These are phyloP conservation scores for Rubia yunnanensis DNA, from an alignment of 257 asterid species.

Conservation along the genomic window DNA sequence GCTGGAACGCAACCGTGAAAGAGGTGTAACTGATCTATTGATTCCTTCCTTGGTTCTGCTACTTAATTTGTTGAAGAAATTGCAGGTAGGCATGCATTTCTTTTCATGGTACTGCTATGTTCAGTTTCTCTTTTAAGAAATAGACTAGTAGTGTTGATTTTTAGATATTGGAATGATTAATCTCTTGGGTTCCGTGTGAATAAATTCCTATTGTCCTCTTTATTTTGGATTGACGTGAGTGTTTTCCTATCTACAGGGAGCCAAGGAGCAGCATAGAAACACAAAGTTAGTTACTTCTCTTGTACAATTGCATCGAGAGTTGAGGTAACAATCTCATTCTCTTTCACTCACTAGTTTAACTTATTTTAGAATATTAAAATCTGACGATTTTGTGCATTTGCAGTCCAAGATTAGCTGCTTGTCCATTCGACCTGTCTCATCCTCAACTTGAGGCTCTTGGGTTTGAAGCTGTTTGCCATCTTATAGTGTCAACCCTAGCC, in stretches of 20 bases:
- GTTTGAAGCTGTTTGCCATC: constrained; percentile 83
- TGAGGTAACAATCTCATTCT: constrained; percentile 47
- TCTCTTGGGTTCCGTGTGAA: not conserved
- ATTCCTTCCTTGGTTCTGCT: constrained; percentile 77
- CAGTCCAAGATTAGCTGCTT: constrained; percentile 93
- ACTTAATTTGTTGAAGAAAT: constrained; percentile 70
- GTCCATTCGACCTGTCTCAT: constrained; percentile 56
- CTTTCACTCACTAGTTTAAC: constrained; percentile 1
- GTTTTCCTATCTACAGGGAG: constrained; percentile 39
- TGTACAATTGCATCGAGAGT: constrained; percentile 76
- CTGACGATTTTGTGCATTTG: constrained; percentile 26
- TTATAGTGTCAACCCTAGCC: constrained; percentile 82
- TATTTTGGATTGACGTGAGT: not conserved
- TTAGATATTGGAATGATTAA: not conserved
- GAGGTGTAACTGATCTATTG: constrained; percentile 70
- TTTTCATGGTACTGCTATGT: not conserved
- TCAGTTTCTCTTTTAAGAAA: constrained; percentile 1
- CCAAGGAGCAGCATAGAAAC: constrained; percentile 93
- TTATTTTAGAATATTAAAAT: constrained; percentile 2
- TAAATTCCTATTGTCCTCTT: not conserved
- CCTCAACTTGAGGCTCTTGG: constrained; percentile 79
- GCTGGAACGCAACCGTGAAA: constrained; percentile 90
- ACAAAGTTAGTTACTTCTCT: constrained; percentile 75
- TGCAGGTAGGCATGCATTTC: constrained; percentile 41
- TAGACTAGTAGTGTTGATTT: not conserved